Base-by-base conservation (phyloP, 1,284 basidiomycete genomes). In the Trametes hirsuta region DNA sequence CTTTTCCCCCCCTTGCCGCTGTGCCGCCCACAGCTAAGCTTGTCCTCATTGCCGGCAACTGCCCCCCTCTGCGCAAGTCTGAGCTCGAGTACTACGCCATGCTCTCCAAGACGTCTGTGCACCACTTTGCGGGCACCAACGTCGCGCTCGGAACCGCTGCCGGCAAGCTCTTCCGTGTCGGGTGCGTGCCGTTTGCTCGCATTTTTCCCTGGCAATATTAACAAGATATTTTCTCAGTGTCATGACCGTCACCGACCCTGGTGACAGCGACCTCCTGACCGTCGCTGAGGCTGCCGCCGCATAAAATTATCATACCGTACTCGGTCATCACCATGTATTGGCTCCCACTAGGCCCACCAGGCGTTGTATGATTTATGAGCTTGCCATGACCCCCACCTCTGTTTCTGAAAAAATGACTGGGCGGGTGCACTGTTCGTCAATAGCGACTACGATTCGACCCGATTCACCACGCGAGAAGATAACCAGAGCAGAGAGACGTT, bases 21-120 rank as follows among this genome's bases (percentile, higher is more conserved):
- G 34, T 24, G 14, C 14, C 25, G 42, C 50, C 46, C 69, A 49
- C 76, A 97, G 97, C 97, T 78, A 99, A 98, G 84, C 94, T 99
- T 72, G 91, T 99, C 74, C 84, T 99, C 77, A 98, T 99, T 77
- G 95, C 97, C 73, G 96, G 95, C 72, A 99, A 99, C 85, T 98
- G 95, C 81, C 97, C 97, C 61, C 97, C 97, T 66, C 88, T 99
- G 68, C 94, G 97, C 80, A 98, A 98, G 81, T 98, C 96, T 61
- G 97, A 99, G 86, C 86, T 99, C 66, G 97, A 99, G 85, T 99
- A 99, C 86, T 99, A 99, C 79, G 97, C 97, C 82, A 99, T 99
- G 97, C 86, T 99, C 72, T 95, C 93, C 67, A 98, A 98, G 85
- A 98, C 96, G 62, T 87, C 90, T 64, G 95, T 98, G 54, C 96